Base-by-base conservation (phyloP, 306 rosid species). In the Lathyrus tuberosus region DNA sequence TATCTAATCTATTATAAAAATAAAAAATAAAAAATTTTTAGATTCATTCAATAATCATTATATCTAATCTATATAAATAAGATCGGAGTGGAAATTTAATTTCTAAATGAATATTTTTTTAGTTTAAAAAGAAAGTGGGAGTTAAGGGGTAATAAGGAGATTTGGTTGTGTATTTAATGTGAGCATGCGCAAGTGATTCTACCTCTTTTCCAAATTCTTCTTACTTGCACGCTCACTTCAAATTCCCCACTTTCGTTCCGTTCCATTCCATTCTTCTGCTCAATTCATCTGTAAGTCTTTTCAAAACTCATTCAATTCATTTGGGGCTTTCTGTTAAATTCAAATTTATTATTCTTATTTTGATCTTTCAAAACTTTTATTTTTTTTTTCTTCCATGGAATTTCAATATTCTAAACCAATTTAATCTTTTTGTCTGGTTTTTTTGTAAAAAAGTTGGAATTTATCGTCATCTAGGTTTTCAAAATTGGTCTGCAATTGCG, bases 231-330 rank as follows among this genome's bases (percentile, higher is more conserved):
- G 51, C 51, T 14, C 59, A 14, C 5, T 3, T 20, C 22, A 20
- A 20, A 0, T 20, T 20, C 22, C 22, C 1, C 22, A 20, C 22
- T 20, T n/a, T n/a, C n/a, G n/a, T n/a, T 30, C 46, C 18, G 38
- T 30, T 35, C 33, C 10, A 2, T 24, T 69, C 65, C 66, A 5
- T 17, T 22, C 31, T 70, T 16, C 38, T 20, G 26, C 41, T 58
- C 64, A 30, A 31, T 60, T 2, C 37, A 22, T 64, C 67, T 75
- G 91, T 87, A 76, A 87, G 87, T 79, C 26, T 48, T 62, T 60
- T 5, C 7, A 30, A 13, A 3, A 40, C 74, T 4, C 10, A n/a
- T 49, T 37, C 37, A 2, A 66, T 63, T 18, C 7, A 31, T 31
- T 31, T 31, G 7, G 35, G 35, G 35, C 35, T 31, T 5, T 33